phyloP scores from a whole-genome alignment of 257 asterid genomes.

The Nicotiana attenuata region DNA sequence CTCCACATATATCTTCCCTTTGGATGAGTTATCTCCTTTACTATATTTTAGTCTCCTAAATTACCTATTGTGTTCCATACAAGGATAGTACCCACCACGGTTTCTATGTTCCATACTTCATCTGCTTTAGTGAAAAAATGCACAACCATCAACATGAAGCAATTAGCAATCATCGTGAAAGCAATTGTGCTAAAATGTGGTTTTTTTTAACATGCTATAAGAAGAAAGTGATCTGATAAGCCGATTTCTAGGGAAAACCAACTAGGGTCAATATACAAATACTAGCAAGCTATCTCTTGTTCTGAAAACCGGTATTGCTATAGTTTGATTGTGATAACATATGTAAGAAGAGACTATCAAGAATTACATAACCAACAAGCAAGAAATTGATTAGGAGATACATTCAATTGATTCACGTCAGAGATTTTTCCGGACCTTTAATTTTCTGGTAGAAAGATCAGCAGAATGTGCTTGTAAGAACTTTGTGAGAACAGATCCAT shows the following conservation, averaged over 20 bases:
- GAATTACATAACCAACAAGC: neutral
- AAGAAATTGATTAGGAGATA: neutral
- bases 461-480: conserved; percentile 81
- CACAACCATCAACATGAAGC: no score
- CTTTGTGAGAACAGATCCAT: conserved; percentile 61
- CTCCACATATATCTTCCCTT: neutral
- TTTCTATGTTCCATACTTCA: no score
- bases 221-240: neutral
- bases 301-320: neutral
- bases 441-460: conserved; percentile 67
- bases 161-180: no score
- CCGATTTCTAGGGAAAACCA: neutral
- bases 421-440: conserved; percentile 43
- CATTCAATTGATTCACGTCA: neutral
- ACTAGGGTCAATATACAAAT: neutral
- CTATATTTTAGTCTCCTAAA: neutral
- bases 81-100: neutral
- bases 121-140: no score
- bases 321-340: neutral
- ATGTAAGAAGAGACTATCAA: neutral
- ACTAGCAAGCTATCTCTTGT: neutral
- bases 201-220: no score
- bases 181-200: no score
- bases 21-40: neutral
- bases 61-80: neutral